Percentiles rank a stretch among this genome's conserved stretches.
phyloP scores from a whole-genome alignment of 768 basidiomycete genomes.

The Lanmaoa pseudosensibilis region DNA sequence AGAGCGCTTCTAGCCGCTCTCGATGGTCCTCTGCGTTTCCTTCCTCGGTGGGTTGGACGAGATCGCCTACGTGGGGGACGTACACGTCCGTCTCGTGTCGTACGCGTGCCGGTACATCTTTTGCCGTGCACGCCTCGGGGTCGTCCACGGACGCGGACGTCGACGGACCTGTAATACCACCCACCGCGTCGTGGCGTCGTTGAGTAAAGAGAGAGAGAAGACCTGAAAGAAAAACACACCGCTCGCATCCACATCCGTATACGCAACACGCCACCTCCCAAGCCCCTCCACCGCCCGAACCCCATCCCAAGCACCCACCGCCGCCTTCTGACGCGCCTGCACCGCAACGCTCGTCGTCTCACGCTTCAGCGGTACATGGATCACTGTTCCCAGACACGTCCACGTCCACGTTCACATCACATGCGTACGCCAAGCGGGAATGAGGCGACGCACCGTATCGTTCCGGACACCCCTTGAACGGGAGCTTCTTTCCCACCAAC shows the following conservation, averaged over 20 bases:
- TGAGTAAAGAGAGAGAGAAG: neutral
- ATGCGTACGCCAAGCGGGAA: too few species aligned
- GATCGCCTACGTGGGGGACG: constrained; percentile 38
- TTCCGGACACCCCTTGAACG: constrained; percentile 51
- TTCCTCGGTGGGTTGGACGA: constrained; percentile 33
- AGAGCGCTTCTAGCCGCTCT: constrained; percentile 44
- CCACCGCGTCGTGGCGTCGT: neutral
- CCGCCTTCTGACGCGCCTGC: constrained; percentile 39
- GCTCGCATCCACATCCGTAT: constrained; percentile 27
- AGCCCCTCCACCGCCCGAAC: constrained; percentile 35
- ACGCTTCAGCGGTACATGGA: constrained; percentile 45
- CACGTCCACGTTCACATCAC: too few species aligned
- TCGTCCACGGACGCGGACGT: neutral
- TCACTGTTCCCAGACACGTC: constrained; percentile 39
- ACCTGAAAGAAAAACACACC: constrained; percentile 11
- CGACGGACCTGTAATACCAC: neutral
- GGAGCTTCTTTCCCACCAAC: constrained; percentile 53
- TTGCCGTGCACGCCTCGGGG: neutral
- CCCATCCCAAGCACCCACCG: constrained; percentile 52
- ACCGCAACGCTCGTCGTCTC: constrained; percentile 38
- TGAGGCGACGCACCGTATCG: constrained; percentile 53
- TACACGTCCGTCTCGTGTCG: constrained; percentile 35
- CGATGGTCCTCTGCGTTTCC: constrained; percentile 50
- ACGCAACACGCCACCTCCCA: constrained; percentile 48
- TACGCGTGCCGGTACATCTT: constrained; percentile 24